Conservation (phyloP, 2,329 filamentous ascomycete species). For the Pseudogymnoascus sp. region DNA sequence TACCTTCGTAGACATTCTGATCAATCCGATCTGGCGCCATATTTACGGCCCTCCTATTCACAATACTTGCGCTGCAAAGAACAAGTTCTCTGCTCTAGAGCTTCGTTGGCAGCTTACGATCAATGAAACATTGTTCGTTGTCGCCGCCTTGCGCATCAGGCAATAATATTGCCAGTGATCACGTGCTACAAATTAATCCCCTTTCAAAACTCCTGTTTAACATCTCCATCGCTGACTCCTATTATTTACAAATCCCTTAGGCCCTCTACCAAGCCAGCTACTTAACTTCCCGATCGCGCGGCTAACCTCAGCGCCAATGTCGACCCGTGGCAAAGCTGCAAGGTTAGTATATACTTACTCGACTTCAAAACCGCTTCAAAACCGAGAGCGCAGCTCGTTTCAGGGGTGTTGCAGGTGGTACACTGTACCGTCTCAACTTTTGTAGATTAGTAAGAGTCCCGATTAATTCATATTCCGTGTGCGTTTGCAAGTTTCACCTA, state of each 20-base stretch:
- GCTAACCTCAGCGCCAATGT: not conserved
- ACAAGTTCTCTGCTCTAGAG: not conserved
- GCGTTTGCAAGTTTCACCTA: not conserved
- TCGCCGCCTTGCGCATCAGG: slow-evolving; percentile 7
- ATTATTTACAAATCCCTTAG: not conserved
- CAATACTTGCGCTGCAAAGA: not conserved
- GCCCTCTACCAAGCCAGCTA: not conserved
- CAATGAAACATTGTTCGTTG: not conserved
- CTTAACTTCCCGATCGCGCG: not conserved
- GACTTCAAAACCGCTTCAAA: slow-evolving; percentile 1
- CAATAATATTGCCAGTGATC: not conserved
- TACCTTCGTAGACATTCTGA: slow-evolving; percentile 9
- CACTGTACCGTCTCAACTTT: not conserved
- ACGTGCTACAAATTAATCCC: not conserved
- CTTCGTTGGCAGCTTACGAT: not conserved
- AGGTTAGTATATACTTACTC: not conserved
- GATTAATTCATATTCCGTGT: not conserved
- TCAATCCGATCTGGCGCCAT: slow-evolving; percentile 7
- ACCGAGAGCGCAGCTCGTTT: not conserved
- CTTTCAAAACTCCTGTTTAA: not conserved
- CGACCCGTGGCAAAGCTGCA: not conserved
- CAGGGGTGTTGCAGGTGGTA: not conserved
- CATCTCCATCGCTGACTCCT: not conserved
- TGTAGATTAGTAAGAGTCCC: not conserved
- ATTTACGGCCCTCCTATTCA: not conserved